These are phyloP conservation scores for Backusella macrospora DNA, from an alignment of 192 early-diverging fungal species.

Conservation along the genomic window DNA sequence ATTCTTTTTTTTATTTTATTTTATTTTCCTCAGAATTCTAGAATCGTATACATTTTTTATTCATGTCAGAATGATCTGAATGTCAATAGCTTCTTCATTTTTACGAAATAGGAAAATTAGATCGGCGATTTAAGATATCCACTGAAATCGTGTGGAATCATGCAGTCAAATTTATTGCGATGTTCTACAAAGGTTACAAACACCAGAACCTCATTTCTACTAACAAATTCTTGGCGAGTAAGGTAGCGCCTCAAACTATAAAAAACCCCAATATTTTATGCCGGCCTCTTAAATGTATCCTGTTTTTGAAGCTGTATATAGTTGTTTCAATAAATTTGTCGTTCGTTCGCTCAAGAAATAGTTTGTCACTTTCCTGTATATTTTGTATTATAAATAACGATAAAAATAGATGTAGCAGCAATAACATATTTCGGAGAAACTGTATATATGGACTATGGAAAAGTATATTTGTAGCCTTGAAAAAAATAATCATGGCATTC, in stretches of 20 bases:
- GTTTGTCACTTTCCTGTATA: no score
- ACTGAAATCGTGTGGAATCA: background rate
- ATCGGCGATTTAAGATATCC: constrained; percentile 11
- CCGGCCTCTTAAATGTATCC: background rate
- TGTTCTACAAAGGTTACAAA: constrained; percentile 11
- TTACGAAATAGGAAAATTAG: background rate
- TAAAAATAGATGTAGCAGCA: no score
- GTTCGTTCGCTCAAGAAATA: no score
- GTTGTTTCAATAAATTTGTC: no score
- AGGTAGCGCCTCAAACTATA: background rate
- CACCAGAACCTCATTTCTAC: background rate
- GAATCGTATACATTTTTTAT: background rate
- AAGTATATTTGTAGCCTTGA: background rate
- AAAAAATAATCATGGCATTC: background rate
- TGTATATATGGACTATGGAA: background rate
- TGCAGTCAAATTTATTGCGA: background rate
- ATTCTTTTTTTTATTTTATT: background rate
- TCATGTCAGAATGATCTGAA: constrained; percentile 10
- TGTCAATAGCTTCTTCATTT: background rate
- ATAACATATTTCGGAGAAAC: background rate
- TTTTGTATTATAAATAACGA: no score
- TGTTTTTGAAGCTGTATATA: no score
- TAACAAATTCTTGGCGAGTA: background rate
- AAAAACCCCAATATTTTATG: background rate
- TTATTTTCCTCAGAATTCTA: background rate